Conservation (phyloP, 2,329 filamentous ascomycete genomes). For the Endoconidiophora polonica region DNA sequence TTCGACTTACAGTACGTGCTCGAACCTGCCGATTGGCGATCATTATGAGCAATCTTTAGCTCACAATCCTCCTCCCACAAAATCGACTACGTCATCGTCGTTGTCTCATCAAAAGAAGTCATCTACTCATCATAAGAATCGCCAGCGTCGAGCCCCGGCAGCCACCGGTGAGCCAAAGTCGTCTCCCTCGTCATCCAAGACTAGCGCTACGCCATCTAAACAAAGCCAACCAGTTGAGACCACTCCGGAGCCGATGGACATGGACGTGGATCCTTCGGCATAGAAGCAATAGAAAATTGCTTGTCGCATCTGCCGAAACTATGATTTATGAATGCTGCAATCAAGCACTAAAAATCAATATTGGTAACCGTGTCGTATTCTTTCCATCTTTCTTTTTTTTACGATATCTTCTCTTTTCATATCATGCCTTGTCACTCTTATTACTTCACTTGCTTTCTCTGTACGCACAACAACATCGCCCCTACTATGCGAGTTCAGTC, state of each 20-base stretch:
- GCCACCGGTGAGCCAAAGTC: not conserved
- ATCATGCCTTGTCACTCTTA: not conserved
- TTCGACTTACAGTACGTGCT: conserved; percentile 2
- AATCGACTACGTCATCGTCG: no score
- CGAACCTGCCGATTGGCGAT: not conserved
- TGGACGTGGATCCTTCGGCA: not conserved
- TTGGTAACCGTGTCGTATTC: no score
- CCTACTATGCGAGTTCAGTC: not conserved
- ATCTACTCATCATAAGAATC: no score
- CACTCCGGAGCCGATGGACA: conserved; percentile 2
- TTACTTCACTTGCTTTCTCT: not conserved
- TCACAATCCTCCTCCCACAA: no score
- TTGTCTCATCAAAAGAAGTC: no score
- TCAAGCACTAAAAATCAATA: no score
- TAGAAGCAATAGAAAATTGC: no score
- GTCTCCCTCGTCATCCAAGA: no score
- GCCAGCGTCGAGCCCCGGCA: not conserved
- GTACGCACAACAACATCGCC: not conserved
- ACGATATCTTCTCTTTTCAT: conserved; percentile 11
- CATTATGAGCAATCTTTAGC: not conserved
- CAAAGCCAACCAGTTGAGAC: not conserved
- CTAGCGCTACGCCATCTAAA: no score
- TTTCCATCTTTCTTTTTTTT: not conserved
- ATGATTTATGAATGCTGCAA: no score
- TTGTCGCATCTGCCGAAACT: no score